Percentiles rank a stretch among this genome's conserved stretches.
phyloP scores from a whole-genome alignment of 106 monocot genomes.

The Platanthera guangdongensis region DNA sequence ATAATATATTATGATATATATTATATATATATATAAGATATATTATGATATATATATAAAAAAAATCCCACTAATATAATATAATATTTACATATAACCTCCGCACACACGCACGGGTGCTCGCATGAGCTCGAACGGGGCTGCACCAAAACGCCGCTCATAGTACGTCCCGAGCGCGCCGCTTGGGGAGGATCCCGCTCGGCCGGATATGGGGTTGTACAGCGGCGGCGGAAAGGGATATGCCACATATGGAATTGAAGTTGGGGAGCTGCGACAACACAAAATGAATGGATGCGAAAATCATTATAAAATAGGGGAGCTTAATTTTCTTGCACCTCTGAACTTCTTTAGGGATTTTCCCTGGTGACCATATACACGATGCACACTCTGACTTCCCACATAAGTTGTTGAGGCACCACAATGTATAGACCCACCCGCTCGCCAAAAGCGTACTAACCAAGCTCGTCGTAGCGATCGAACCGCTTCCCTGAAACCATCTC shows the following conservation, averaged over 20 bases:
- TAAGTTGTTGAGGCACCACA: slow-evolving; percentile 51
- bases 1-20: too few relatives aligned
- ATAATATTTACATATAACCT: too few relatives aligned
- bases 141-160: too few relatives aligned
- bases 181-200: too few relatives aligned
- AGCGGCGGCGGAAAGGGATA: slow-evolving; percentile 52
- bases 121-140: too few relatives aligned
- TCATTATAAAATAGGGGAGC: slow-evolving; percentile 55
- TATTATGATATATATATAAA: too few relatives aligned
- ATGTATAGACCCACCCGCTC: slow-evolving; percentile 64
- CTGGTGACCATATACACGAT: slow-evolving; percentile 62
- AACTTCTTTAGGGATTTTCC: slow-evolving; percentile 63
- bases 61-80: too few relatives aligned
- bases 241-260: slow-evolving; percentile 55
- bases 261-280: slow-evolving; percentile 53
- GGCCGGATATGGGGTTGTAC: too few relatives aligned
- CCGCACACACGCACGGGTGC: too few relatives aligned
- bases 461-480: slow-evolving; percentile 70
- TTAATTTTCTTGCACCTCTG: slow-evolving; percentile 54
- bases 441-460: slow-evolving; percentile 66
- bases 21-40: too few relatives aligned
- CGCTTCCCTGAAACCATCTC: slow-evolving; percentile 69
- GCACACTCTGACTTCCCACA: slow-evolving; percentile 47
- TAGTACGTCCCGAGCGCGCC: too few relatives aligned
- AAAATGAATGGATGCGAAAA: slow-evolving; percentile 58